phyloP scores from a whole-genome alignment of 768 basidiomycete genomes.

The Lanmaoa pseudosensibilis region DNA sequence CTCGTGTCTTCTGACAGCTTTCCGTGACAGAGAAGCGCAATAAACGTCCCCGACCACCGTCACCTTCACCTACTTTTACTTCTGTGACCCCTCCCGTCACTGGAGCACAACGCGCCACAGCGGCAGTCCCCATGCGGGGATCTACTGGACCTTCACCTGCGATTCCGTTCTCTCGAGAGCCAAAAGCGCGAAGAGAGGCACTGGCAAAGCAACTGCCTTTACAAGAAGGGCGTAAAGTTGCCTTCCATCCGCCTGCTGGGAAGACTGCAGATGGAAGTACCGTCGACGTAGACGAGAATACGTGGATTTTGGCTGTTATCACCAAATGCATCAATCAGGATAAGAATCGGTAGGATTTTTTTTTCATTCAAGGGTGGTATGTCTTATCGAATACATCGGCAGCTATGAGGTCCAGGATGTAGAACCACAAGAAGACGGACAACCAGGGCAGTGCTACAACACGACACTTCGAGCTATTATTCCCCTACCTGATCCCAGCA shows the following conservation, averaged over 20 bases:
- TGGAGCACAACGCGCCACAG: slow-evolving; percentile 17
- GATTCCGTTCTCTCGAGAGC: slow-evolving; percentile 59
- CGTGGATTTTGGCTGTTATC: slow-evolving; percentile 81
- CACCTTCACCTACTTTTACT: slow-evolving; percentile 60
- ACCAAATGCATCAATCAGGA: slow-evolving; percentile 69
- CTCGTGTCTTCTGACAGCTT: slow-evolving; percentile 1
- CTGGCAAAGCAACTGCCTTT: slow-evolving; percentile 63
- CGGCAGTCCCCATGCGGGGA: slow-evolving; percentile 38
- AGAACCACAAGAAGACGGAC: slow-evolving; percentile 79
- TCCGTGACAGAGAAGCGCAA: slow-evolving; percentile 61
- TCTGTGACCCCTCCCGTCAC: slow-evolving; percentile 35
- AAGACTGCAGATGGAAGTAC: slow-evolving; percentile 52
- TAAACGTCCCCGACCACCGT: slow-evolving; percentile 71
- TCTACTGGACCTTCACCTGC: slow-evolving; percentile 58
- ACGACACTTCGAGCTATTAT: slow-evolving; percentile 72
- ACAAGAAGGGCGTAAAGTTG: slow-evolving; percentile 74
- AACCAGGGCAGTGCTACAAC: slow-evolving; percentile 68
- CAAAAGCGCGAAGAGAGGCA: slow-evolving; percentile 65
- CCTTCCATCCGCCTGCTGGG: slow-evolving; percentile 68
- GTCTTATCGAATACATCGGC: background rate
- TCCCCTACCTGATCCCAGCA: slow-evolving; percentile 74
- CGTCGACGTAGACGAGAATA: slow-evolving; percentile 48
- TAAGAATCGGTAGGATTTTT: slow-evolving; percentile 56
- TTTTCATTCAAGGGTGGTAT: background rate
- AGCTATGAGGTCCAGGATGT: slow-evolving; percentile 88